A percentile compares a stretch with the other conserved stretches of the same genome.
Evolutionary conservation across 805 yeast species (phyloP).

Genomic region (Teunomyces lycoperdinae): DNA sequence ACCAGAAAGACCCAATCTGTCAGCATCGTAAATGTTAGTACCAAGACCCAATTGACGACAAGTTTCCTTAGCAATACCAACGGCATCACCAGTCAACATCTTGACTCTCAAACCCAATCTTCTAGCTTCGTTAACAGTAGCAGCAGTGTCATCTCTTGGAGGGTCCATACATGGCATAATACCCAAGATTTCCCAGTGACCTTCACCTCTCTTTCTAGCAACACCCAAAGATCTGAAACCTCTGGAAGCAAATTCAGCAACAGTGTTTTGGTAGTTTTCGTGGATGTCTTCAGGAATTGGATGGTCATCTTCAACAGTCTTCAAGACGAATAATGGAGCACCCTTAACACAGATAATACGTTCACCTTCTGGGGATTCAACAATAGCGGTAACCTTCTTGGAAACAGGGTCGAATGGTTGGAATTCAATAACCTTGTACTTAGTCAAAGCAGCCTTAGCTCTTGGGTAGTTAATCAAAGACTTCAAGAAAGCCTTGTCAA

Average conservation of each 20-base stretch:
- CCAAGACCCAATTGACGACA: constrained; percentile 97
- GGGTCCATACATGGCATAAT: constrained; percentile 99
- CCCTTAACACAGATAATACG: constrained; percentile 95
- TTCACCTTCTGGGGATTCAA: constrained; percentile 95
- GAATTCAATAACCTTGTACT: constrained; percentile 93
- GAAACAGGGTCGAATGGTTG: constrained; percentile 98
- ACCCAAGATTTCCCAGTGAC: constrained; percentile 97
- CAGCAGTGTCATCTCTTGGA: constrained; percentile 97
- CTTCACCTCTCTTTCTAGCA: constrained; percentile 98
- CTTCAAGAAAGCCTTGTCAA: constrained; percentile 94
- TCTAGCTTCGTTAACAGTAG: constrained; percentile 90
- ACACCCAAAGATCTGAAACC: constrained; percentile 99
- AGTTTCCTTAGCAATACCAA: constrained; percentile 97
- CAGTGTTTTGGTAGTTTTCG: constrained; percentile 94
- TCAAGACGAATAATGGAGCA: constrained; percentile 95
- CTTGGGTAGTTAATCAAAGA: constrained; percentile 84
- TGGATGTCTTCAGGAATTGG: constrained; percentile 92
- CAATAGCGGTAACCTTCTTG: constrained; percentile 92
- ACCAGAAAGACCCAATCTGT: constrained; percentile 93
- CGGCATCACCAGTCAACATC: constrained; percentile 99
- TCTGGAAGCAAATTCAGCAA: constrained; percentile 96
- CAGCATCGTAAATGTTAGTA: constrained; percentile 95
- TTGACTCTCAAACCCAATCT: constrained; percentile 88
- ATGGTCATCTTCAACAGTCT: constrained; percentile 96
- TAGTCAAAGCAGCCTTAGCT: constrained; percentile 88